These are phyloP conservation scores for Boletus vinaceobasis DNA, from an alignment of 768 basidiomycete species.

Conservation along the genomic window DNA sequence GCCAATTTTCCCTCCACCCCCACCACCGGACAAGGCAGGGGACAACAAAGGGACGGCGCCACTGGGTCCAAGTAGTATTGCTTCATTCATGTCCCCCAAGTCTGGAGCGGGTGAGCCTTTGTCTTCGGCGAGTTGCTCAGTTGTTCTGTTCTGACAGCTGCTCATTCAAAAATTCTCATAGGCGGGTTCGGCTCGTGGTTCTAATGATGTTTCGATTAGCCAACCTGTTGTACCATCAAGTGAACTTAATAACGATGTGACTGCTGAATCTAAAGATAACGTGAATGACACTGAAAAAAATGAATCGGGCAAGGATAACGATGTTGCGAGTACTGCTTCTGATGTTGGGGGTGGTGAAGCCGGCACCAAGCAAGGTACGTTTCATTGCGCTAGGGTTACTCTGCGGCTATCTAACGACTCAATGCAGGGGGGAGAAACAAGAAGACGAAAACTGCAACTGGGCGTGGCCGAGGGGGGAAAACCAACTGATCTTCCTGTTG, in stretches of 20 bases:
- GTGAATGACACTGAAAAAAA: slow-evolving; percentile 26
- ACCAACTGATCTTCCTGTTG: neutral
- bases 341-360: slow-evolving; percentile 17
- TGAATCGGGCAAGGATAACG: slow-evolving; percentile 26
- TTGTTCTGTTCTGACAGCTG: slow-evolving; percentile 24
- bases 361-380: slow-evolving; percentile 14
- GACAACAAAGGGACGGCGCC: neutral
- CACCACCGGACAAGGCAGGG: slow-evolving; percentile 9
- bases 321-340: slow-evolving; percentile 11
- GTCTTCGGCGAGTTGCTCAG: slow-evolving; percentile 26
- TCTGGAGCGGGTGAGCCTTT: slow-evolving; percentile 32
- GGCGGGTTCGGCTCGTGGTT: slow-evolving; percentile 9
- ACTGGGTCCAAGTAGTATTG: neutral
- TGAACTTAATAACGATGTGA: slow-evolving; percentile 25
- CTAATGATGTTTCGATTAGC: slow-evolving; percentile 15
- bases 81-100: neutral
- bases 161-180: slow-evolving; percentile 26
- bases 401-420: slow-evolving; percentile 6
- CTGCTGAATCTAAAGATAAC: slow-evolving; percentile 18
- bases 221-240: slow-evolving; percentile 28
- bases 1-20: neutral
- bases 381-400: neutral
- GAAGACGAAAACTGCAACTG: neutral
- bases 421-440: neutral
- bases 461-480: neutral